Evolutionary conservation across 2,329 filamentous ascomycete genomes (phyloP).

Genomic region (Fusarium armeniacum): DNA sequence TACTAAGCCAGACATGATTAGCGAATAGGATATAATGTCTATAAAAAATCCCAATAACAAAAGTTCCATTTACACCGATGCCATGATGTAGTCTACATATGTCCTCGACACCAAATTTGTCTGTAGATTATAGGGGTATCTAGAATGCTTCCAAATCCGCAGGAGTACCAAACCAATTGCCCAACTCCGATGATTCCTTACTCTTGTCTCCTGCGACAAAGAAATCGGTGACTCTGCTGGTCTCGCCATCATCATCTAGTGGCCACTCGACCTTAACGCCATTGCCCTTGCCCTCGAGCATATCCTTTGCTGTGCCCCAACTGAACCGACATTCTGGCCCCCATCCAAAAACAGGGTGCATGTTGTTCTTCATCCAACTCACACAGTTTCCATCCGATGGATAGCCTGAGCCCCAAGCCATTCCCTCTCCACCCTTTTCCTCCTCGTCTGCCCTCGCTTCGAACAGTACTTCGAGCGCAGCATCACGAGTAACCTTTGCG

Average conservation of each 20-base stretch:
- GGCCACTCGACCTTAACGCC: slow-evolving; percentile 88
- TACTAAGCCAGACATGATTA: slow-evolving; percentile 40
- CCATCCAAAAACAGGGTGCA: slow-evolving; percentile 97
- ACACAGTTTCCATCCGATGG: slow-evolving; percentile 87
- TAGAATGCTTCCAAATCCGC: slow-evolving; percentile 79
- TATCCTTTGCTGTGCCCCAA: slow-evolving; percentile 94
- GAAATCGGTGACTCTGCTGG: slow-evolving; percentile 81
- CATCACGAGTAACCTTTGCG: slow-evolving; percentile 95
- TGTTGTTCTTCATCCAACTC: slow-evolving; percentile 84
- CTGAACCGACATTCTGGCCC: slow-evolving; percentile 93
- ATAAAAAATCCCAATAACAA: slow-evolving; percentile 25
- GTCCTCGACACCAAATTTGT: not conserved
- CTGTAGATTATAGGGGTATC: slow-evolving; percentile 10
- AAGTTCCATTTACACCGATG: slow-evolving; percentile 18
- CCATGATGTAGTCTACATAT: not conserved
- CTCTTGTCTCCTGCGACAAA: slow-evolving; percentile 65
- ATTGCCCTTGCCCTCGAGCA: slow-evolving; percentile 82
- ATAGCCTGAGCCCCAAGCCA: slow-evolving; percentile 91
- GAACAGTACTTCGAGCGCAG: slow-evolving; percentile 85
- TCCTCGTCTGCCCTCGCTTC: slow-evolving; percentile 57
- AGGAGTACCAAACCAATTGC: slow-evolving; percentile 85
- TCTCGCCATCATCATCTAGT: slow-evolving; percentile 76
- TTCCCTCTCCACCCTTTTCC: slow-evolving; percentile 57
- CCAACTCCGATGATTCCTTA: slow-evolving; percentile 73
- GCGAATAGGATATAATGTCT: slow-evolving; percentile 52